Base-by-base conservation (phyloP, 345 rosid genomes). In the Lepidium africanum region DNA sequence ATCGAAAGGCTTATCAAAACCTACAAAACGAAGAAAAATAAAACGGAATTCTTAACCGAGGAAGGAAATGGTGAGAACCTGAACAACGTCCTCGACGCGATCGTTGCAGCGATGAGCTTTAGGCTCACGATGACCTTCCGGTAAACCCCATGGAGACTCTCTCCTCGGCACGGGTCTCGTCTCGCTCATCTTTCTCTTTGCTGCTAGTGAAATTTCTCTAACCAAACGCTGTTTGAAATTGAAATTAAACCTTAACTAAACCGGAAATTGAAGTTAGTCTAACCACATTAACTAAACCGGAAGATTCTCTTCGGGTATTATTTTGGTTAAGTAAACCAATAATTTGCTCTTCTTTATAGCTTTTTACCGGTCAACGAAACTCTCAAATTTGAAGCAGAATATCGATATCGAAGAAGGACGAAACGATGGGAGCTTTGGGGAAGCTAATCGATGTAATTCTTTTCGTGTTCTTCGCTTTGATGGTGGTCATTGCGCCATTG, bases 91-190 rank as follows among this genome's bases (percentile, higher is more conserved):
- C 78, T 94, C 97, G 21, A 82, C 91, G 14, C 97, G 91, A 81
- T 91, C 97, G 72, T 91, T 91, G 87, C 97, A 89, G 53, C 97
- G 84, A 54, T 94, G 97, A 5, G 96, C 88, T 73, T 88, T 94
- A 9, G 97, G 97, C 63, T 91, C 81, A n/a, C 87, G 88, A 9
- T 85, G 86, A 46, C 86, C 88, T 73, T 82, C 92, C 6, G 91
- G 80, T 73, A 50, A 43, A 11, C 96, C 96, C 99, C 99, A 88
- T 62, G 97, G 97, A 56, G 96, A 87, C 80, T 86, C 97, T 51
- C 96, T 85, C 66, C 96, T 79, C 70, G 95, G 97, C 78, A 94
- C 97, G 27, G 96, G 92, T 70, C 98, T 81, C 56, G 86, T 79
- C 92, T 86, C 96, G 50, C 88, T 83, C 93, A 85, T 88, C 38